Evolutionary conservation across 225 moss, liverwort and hornwort species (phyloP), one percentile per base, ranked within the genome.

Genomic region (Rhytidiadelphus loreus): DNA sequence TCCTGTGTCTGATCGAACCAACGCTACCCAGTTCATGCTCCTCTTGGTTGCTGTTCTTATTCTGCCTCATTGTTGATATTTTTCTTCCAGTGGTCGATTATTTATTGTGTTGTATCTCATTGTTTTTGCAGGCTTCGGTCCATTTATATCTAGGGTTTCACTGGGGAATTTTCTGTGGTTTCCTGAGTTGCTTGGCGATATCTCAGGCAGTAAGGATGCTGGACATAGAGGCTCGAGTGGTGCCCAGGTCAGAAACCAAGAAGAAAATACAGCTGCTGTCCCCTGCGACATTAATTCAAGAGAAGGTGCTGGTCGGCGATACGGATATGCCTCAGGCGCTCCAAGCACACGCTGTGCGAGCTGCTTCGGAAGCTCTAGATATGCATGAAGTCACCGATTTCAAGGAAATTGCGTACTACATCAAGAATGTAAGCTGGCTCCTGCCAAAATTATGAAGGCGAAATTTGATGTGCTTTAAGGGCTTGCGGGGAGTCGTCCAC

Each of bases 321-420:
- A 96, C 96, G 83, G 95, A 96, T 63, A 96, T 96, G 96, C 88
- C 96, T 44, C 83, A 92, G 57, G 92, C 85, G 8, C 90, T 96
- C 90, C 96, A 96, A 87, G 86, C 91, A 16, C 96, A 96, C n/a
- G 96, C 95, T 17, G 91, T 96, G 92, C 90, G 96, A 73, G 93
- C 90, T 56, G 95, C 95, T 65, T 90, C 93, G 23, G 95, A 95
- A 88, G 96, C 96, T 22, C 86, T 96, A 59, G 96, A 96, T 89
- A 61, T 93, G 75, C 94, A 93, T 61, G 92, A 95, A 30, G 90
- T 88, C 82, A 94, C 90, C 56, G 95, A 96, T 80, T 96, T 91
- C 95, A 95, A 96, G 90, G 95, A 96, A 81, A 91, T 96, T 81
- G 95, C 96, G 23, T 92, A 89, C 60, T 93, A 95, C 90, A 90